Base-by-base conservation (phyloP, 345 rosid species). In the Lagerstroemia speciosa region DNA sequence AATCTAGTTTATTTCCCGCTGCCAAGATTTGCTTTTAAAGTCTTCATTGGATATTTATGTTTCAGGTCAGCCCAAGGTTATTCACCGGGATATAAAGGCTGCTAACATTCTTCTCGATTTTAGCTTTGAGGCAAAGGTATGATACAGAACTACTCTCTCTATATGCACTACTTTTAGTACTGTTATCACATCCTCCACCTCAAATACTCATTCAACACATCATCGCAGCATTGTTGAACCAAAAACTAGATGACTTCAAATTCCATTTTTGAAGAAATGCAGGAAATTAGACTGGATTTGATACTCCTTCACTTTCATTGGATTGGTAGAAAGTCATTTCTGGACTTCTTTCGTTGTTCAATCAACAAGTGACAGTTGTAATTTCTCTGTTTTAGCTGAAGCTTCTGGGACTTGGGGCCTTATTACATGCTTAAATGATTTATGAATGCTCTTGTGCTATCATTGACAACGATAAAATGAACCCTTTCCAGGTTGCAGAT, bases 1-100 rank as follows among this genome's bases (percentile, higher is more conserved):
- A 0, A 1, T 0, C 12, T 6, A 53, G 37, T 53, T 65, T 64
- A 0, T 0, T 2, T 14, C 38, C 32, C 22, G 36, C 68, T 65
- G 16, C 45, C 17, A 12, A 24, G 5, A 36, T 33, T 64, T n/a
- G 31, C 24, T 17, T 65, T 26, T 5, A 37, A 29, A 16, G 43
- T 19, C 10, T 45, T 58, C 32, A 33, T 40, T 57, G 24, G 10
- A 60, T 16, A 67, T 33, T 37, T 15, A 16, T 52, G 75, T 43
- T 61, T 64, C 79, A 92, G 96, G 98, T 83, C 78, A 78, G 6
- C 96, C 96, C 43, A 90, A 82, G 80, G 84, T 91, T 74, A 87
- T 92, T 76, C 98, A 92, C 69, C 90, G 98, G 33, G 98, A 92
- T 80, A 91, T 92, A 29, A 92, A 92, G 77, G 85, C 83, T 66